Evolutionary conservation across 306 rosid species (phyloP), one percentile per base, ranked within the genome.

Genomic region (Vigna nakashimae): DNA sequence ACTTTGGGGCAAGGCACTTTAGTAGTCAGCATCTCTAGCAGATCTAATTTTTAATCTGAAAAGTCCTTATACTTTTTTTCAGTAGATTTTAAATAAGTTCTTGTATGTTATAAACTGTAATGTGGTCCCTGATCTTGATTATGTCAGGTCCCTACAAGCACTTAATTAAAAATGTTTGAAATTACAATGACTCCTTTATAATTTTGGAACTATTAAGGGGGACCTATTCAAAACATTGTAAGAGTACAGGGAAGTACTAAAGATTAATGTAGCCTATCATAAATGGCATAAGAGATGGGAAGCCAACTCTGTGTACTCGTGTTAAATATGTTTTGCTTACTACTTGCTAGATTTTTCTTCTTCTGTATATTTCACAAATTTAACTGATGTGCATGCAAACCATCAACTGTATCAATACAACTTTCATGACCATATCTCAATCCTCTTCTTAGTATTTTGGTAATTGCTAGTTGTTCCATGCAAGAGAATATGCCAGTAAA

Each of bases 231-330:
- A 70, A 51, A 16, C 36, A 17, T 34, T 17, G 28, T 32, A 17
- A 52, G 36, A 2, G 53, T 38, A 24, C 40, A 24, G 38, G 48
- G 58, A 49, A 48, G 13, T 70, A 40, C 16, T 30, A 30, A 30
- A 69, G 20, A 32, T 50, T 73, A 70, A 50, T 70, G 71, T 63
- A 51, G 11, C 30, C 49, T 78, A 46, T 78, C 71, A 34, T 78
- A 59, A 78, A 34, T 59, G 64, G 15, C 20, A 45, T 32, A 60
- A 10, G 58, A 62, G 16, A 17, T 79, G 40, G 62, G 75, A 73
- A 73, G 12, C 43, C 8, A 71, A 50, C 65, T 57, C 42, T 67
- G 36, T 66, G 69, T 59, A 49, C 30, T 34, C 26, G 28, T 62
- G 20, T 51, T 20, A 8, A 18, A 52, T 82, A 42, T 76, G 17